phyloP scores from a whole-genome alignment of 495 filamentous ascomycete species.

The Polyplosphaeria fusca region DNA sequence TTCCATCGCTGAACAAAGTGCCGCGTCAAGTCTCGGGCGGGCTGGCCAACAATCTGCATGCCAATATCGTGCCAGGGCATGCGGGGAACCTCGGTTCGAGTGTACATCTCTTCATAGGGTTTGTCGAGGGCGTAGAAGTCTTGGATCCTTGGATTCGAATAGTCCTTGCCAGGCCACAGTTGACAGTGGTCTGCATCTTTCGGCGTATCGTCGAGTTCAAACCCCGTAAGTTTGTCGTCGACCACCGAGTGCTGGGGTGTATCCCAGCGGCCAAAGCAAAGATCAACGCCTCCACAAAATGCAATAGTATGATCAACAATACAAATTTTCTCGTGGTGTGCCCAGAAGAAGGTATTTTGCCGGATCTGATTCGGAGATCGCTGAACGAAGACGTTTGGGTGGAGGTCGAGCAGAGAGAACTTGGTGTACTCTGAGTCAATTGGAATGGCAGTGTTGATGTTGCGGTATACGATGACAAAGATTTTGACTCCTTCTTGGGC shows the following conservation, averaged over 20 bases:
- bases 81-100: constrained; percentile 76
- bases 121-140: constrained; percentile 94
- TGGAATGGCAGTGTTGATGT: constrained; percentile 95
- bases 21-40: constrained; percentile 86
- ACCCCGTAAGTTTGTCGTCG: constrained; percentile 93
- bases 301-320: constrained; percentile 95
- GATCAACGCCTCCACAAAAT: constrained; percentile 93
- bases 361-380: constrained; percentile 95
- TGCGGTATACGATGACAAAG: constrained; percentile 97
- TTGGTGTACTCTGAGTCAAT: constrained; percentile 99
- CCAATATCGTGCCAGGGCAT: constrained; percentile 99
- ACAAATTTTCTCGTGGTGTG: constrained; percentile 95
- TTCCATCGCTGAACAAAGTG: constrained; percentile 99
- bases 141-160: constrained; percentile 91
- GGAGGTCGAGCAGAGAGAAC: constrained; percentile 91
- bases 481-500: constrained; percentile 94
- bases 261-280: constrained; percentile 98
- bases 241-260: constrained; percentile 85
- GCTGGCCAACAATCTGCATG: constrained; percentile 98
- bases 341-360: constrained; percentile 99
- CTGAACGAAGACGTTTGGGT: constrained; percentile 94
- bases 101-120: constrained; percentile 99
- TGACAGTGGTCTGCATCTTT: constrained; percentile 94
- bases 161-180: constrained; percentile 97
- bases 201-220: constrained; percentile 70